Evolutionary conservation across 805 yeast genomes (phyloP).

Genomic region (Kuraishia molischiana): DNA sequence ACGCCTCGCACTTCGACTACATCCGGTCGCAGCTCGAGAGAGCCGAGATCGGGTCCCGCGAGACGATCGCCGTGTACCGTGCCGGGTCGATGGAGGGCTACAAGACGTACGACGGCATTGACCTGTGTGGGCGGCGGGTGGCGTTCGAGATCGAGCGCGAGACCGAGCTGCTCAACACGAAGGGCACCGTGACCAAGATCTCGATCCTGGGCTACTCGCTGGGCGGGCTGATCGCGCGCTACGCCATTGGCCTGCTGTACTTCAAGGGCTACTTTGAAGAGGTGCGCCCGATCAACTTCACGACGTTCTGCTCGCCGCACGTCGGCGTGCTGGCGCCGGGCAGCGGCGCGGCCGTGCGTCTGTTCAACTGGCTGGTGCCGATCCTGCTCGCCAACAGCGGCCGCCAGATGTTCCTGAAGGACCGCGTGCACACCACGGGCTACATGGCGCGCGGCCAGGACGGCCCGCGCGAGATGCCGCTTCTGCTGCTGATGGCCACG

Average conservation of each 20-base stretch:
- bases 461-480: constrained; percentile 24
- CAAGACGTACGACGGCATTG: constrained; percentile 80
- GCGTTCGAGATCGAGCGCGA: constrained; percentile 50
- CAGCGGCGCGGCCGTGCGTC: constrained; percentile 30
- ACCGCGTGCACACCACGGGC: constrained; percentile 17
- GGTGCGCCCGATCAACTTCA: constrained; percentile 47
- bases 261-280: constrained; percentile 35
- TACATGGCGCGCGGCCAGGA: background rate
- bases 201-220: constrained; percentile 82
- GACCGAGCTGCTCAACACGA: constrained; percentile 15
- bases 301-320: constrained; percentile 63
- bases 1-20: constrained; percentile 55
- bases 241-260: constrained; percentile 65
- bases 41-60: constrained; percentile 13
- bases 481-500: constrained; percentile 58
- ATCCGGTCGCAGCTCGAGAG: constrained; percentile 35
- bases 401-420: constrained; percentile 59
- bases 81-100: constrained; percentile 60
- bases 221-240: constrained; percentile 79
- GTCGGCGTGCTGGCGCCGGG: constrained; percentile 61
- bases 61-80: constrained; percentile 31
- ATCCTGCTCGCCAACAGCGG: constrained; percentile 63
- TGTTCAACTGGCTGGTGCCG: constrained; percentile 60
- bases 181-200: constrained; percentile 47
- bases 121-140: constrained; percentile 71